phyloP scores from a whole-genome alignment of 2,329 filamentous ascomycete species.

The Hypoxylon sp. region DNA sequence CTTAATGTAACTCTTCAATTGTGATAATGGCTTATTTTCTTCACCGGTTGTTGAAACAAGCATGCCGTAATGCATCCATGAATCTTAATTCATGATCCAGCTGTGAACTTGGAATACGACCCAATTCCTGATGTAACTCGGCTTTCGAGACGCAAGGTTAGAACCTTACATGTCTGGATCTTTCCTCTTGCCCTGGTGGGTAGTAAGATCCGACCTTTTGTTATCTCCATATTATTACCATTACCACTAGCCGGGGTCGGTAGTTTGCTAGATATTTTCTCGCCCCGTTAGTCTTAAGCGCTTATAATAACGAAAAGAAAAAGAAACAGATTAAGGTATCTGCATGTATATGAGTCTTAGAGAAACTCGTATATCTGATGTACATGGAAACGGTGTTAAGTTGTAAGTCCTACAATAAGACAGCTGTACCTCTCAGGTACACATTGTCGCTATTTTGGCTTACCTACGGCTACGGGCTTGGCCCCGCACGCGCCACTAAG shows the following conservation, averaged over 20 bases:
- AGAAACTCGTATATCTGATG: constrained; percentile 1
- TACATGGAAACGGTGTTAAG: constrained; percentile 12
- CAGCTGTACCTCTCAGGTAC: constrained; percentile 1
- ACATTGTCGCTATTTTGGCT: constrained; percentile 29
- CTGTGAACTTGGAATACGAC: constrained; percentile 30
- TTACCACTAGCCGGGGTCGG: constrained; percentile 17
- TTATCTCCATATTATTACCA: constrained; percentile 43
- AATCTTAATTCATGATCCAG: constrained; percentile 13
- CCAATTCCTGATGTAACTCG: constrained; percentile 14
- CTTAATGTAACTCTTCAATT: constrained; percentile 37
- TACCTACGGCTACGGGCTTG: constrained; percentile 23
- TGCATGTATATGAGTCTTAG: not conserved
- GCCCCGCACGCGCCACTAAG: constrained; percentile 23
- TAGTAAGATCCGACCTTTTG: constrained; percentile 39
- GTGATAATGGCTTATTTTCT: constrained; percentile 10
- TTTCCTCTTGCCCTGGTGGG: constrained; percentile 40
- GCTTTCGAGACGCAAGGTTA: constrained; percentile 3
- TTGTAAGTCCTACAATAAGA: not conserved
- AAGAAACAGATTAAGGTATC: too few relatives aligned
- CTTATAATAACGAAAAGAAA: not conserved
- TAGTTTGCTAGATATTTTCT: constrained; percentile 5
- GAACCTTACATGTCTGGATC: constrained; percentile 3
- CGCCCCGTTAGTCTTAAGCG: not conserved
- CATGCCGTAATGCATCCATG: constrained; percentile 12
- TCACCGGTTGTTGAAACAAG: constrained; percentile 21